Conservation (phyloP, 2,329 filamentous ascomycete genomes). For the Beauveria asiatica region DNA sequence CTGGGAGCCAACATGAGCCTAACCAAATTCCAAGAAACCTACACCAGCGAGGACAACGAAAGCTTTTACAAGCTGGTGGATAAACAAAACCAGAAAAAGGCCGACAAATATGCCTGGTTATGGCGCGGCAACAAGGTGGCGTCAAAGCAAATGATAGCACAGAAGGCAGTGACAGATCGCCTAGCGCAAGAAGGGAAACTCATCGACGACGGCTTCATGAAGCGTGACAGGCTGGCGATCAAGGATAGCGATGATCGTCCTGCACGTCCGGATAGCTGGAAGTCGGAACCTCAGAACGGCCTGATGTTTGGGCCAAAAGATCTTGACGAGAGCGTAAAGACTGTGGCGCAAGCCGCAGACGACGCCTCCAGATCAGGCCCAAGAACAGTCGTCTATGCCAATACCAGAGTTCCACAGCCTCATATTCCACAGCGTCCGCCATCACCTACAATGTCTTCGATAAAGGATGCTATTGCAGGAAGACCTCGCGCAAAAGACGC, state of each 20-base stretch:
- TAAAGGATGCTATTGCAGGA: constrained; percentile 77
- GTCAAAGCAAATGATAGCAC: constrained; percentile 67
- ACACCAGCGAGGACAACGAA: constrained; percentile 97
- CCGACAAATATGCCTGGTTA: constrained; percentile 81
- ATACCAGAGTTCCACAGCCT: constrained; percentile 65
- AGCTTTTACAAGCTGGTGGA: constrained; percentile 91
- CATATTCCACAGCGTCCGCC: constrained; percentile 42
- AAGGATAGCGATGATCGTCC: constrained; percentile 62
- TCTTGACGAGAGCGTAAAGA: constrained; percentile 50
- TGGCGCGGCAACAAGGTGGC: constrained; percentile 82
- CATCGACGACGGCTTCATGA: constrained; percentile 45
- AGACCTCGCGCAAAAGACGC: constrained; percentile 53
- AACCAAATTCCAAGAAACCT: constrained; percentile 78
- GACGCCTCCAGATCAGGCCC: constrained; percentile 63
- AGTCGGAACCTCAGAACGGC: constrained; percentile 63
- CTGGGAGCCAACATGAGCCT: constrained; percentile 74
- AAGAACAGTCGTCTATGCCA: constrained; percentile 70
- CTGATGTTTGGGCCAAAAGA: constrained; percentile 79
- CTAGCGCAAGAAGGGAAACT: constrained; percentile 39
- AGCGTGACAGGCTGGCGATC: constrained; percentile 52
- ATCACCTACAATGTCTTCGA: constrained; percentile 76
- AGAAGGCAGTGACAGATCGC: constrained; percentile 52
- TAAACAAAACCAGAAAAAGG: constrained; percentile 75
- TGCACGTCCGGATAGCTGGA: constrained; percentile 71
- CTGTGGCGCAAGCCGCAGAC: constrained; percentile 60